Evolutionary conservation across 2,329 filamentous ascomycete genomes (phyloP), one percentile per base, ranked within the genome.

Genomic region (Neospermospora avenae): DNA sequence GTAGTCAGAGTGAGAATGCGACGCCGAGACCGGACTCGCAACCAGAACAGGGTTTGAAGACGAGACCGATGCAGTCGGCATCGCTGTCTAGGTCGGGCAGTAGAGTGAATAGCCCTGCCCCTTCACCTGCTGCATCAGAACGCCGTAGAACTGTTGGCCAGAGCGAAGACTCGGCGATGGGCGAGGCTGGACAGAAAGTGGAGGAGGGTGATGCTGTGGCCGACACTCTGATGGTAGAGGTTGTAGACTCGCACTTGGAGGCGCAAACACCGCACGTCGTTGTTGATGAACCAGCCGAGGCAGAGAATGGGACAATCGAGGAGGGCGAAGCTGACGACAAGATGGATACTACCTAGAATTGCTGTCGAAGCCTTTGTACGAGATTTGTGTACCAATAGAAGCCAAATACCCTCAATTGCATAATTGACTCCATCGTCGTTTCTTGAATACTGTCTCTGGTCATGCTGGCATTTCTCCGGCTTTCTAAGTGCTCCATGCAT

Each of bases 301-400:
- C 37, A 24, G 53, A 37, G 20, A 42, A 37, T 16, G 39, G 39
- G n/a, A n/a, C 39, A 42, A 51, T 39, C 2, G 76, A 77, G 44
- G 76, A 72, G 39, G 72, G 70, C 31, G 79, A 75, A 7, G 60
- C 62, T 44, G 71, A 67, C 56, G 85, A 88, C 65, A 82, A 78
- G 69, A 91, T 91, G 88, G 88, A 91, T 77, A 90, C 77, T 48
- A 78, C 77, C 14, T 77, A 71, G 67, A 22, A 22, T 35, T 44
- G 13, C 6, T 6, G 35, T 16, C 18, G 35, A n/a, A 13, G 52
- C 55, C 51, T 57, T 59, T 67, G 59, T 65, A 61, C 48, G 53
- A 61, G 52, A 24, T 55, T 61, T 71, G 18, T 68, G 66, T 71
- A 71, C 64, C 63, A 67, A 70, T 10, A 31, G 70, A 58, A 64